Conservation (phyloP, 139 green algal species). For the Pleodorina starrii region DNA sequence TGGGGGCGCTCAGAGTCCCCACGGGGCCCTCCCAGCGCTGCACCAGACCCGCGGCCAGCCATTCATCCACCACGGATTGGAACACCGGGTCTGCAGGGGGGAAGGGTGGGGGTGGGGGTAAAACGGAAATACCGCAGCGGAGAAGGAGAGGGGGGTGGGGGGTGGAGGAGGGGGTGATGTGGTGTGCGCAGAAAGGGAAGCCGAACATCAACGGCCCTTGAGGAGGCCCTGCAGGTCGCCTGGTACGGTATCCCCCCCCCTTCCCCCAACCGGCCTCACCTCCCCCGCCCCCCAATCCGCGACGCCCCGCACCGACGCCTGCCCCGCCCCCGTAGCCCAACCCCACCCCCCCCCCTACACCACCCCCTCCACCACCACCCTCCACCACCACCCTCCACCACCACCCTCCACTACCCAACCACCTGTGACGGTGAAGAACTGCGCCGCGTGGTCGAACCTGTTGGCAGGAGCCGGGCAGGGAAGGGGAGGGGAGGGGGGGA, state of each 20-base stretch:
- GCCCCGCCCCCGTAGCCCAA: not conserved
- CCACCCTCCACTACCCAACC: not conserved
- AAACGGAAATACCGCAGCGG: too few species aligned
- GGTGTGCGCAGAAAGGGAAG: not conserved
- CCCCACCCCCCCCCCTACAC: not conserved
- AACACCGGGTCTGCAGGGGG: conserved; percentile 49
- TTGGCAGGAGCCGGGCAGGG: not conserved
- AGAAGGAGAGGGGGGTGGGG: not conserved
- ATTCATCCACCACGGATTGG: conserved; percentile 63
- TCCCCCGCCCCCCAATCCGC: not conserved
- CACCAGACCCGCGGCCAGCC: conserved; percentile 64
- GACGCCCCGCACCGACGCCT: too few species aligned
- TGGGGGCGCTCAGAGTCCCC: conserved; percentile 39
- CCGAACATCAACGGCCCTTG: not conserved
- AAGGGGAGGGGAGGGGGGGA: not conserved
- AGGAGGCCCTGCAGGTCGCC: too few species aligned
- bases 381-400: not conserved
- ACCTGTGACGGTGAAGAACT: conserved; percentile 61
- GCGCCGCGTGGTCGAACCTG: conserved; percentile 55
- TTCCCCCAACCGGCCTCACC: not conserved
- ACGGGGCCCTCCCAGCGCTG: conserved; percentile 71
- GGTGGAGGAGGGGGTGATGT: not conserved
- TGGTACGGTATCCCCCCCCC: not conserved
- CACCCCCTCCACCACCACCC: not conserved
- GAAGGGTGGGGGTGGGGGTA: not conserved